Percentiles rank a stretch among this genome's conserved stretches.
phyloP scores from a whole-genome alignment of 2,329 filamentous ascomycete species.

The Nemania bipapillata region DNA sequence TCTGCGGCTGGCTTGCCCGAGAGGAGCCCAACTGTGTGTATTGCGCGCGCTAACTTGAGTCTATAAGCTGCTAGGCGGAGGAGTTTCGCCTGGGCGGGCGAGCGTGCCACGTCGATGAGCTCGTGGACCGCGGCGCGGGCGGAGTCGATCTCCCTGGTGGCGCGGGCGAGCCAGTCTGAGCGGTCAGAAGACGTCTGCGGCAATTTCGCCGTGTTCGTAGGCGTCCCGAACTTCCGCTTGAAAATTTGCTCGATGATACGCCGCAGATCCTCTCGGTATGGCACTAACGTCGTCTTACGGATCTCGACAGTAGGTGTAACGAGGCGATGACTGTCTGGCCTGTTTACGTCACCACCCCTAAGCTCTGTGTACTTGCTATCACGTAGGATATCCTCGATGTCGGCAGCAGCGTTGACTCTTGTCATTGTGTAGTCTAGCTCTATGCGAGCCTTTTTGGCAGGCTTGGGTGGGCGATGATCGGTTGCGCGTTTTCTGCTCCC shows the following conservation, averaged over 20 bases:
- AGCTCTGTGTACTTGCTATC: neutral
- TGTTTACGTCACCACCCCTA: neutral
- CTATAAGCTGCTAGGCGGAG: slow-evolving; percentile 21
- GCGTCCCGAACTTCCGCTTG: slow-evolving; percentile 20
- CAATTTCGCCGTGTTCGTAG: slow-evolving; percentile 1
- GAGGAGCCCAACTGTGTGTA: slow-evolving; percentile 21
- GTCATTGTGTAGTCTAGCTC: slow-evolving; percentile 11
- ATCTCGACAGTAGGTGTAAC: slow-evolving; percentile 20
- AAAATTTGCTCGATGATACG: slow-evolving; percentile 18
- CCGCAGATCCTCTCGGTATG: slow-evolving; percentile 9
- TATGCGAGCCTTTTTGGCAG: neutral
- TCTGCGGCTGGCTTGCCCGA: neutral
- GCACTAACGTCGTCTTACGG: neutral
- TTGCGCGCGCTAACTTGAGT: slow-evolving; percentile 19
- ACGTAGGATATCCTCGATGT: slow-evolving; percentile 24
- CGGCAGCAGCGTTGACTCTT: slow-evolving; percentile 16
- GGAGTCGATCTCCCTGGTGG: neutral
- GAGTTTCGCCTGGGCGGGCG: slow-evolving; percentile 12
- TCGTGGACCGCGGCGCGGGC: neutral
- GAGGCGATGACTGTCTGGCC: slow-evolving; percentile 7
- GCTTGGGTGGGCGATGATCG: too few relatives aligned
- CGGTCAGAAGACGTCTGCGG: slow-evolving; percentile 14
- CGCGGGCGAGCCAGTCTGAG: neutral
- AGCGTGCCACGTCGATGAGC: neutral
- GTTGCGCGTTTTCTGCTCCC: neutral